These are phyloP conservation scores for Clitopilus hobsonii DNA, from an alignment of 768 basidiomycete species.

Conservation along the genomic window DNA sequence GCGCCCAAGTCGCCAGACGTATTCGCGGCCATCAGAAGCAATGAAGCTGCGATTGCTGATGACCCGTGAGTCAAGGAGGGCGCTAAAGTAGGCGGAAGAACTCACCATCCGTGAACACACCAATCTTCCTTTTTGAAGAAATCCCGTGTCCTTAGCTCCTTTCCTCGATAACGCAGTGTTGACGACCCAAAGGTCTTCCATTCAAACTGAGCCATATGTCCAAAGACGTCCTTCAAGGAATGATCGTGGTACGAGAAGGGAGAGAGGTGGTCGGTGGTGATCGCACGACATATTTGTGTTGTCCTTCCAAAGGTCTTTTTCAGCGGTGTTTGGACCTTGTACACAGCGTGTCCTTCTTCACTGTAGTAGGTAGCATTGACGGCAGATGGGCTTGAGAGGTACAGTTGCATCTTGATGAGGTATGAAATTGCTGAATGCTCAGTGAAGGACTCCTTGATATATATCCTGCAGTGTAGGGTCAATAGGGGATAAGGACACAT, in stretches of 20 bases:
- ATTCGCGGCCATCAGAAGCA: slow-evolving; percentile 17
- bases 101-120: slow-evolving; percentile 17
- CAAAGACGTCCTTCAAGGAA: slow-evolving; percentile 6
- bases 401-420: slow-evolving; percentile 16
- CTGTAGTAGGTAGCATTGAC: slow-evolving; percentile 16
- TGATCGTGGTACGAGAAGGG: slow-evolving; percentile 2
- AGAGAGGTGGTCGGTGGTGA: slow-evolving; percentile 3
- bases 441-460: background rate
- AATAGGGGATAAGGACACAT: background rate
- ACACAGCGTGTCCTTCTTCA: slow-evolving; percentile 18
- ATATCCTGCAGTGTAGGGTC: background rate
- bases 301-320: slow-evolving; percentile 14
- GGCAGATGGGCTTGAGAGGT: slow-evolving; percentile 14
- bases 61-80: background rate
- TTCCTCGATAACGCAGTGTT: slow-evolving; percentile 10
- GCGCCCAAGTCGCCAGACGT: slow-evolving; percentile 17
- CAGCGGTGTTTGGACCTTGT: slow-evolving; percentile 15
- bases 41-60: slow-evolving; percentile 18
- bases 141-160: slow-evolving; percentile 15
- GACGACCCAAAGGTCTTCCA: slow-evolving; percentile 18
- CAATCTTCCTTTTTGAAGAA: slow-evolving; percentile 20
- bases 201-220: slow-evolving; percentile 15
- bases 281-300: slow-evolving; percentile 13
- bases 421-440: background rate
- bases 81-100: background rate